A percentile compares a stretch with the other conserved stretches of the same genome.
Evolutionary conservation across 2,329 filamentous ascomycete species (phyloP).

Genomic region (Diaporthe eres): DNA sequence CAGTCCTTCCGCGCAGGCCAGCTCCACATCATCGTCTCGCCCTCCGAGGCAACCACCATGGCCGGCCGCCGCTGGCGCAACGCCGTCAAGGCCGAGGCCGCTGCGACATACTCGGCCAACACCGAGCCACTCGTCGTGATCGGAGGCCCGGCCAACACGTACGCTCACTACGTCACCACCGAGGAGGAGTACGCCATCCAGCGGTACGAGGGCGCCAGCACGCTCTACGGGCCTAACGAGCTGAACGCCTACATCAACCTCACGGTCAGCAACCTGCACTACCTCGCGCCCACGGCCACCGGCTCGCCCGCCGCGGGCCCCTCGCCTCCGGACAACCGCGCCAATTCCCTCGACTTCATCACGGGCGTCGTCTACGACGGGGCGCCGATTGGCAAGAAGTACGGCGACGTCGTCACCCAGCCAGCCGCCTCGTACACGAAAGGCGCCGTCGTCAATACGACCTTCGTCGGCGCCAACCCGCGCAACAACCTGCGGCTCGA

Average conservation of each 20-base stretch:
- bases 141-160: constrained; percentile 89
- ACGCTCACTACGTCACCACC: constrained; percentile 66
- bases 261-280: constrained; percentile 79
- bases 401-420: constrained; percentile 76
- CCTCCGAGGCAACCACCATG: constrained; percentile 94
- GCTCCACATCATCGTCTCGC: constrained; percentile 85
- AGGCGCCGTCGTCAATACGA: constrained; percentile 74
- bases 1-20: constrained; percentile 88
- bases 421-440: constrained; percentile 64
- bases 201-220: constrained; percentile 95
- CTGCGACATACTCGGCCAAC: constrained; percentile 54
- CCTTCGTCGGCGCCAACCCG: constrained; percentile 89
- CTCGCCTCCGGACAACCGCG: constrained; percentile 82
- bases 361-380: constrained; percentile 82
- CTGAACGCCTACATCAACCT: constrained; percentile 91
- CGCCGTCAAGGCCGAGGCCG: constrained; percentile 71
- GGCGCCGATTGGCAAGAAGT: constrained; percentile 74
- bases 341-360: constrained; percentile 84
- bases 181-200: constrained; percentile 75
- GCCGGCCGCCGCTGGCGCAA: constrained; percentile 87
- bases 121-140: constrained; percentile 79
- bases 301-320: constrained; percentile 66
- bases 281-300: constrained; percentile 68
- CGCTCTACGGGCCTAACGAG: constrained; percentile 86
- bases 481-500: constrained; percentile 87